Base-by-base conservation (phyloP, 352 stramenopile species). In the Phytopythium litorale region DNA sequence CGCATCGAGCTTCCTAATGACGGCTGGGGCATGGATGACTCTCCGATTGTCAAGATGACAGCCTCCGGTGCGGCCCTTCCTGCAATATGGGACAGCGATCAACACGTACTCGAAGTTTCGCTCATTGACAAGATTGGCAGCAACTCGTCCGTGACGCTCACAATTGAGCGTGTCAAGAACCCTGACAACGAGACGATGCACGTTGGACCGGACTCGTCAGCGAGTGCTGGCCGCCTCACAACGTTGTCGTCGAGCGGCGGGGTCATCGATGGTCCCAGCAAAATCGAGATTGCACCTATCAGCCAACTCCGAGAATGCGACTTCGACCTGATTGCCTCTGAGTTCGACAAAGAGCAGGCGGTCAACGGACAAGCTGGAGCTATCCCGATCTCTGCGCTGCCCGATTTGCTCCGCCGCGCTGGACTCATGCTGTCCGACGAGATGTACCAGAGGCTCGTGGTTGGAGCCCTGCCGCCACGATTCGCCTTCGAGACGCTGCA, bases 281-380 rank as follows among this genome's bases (percentile, higher is more conserved):
- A 63, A 48, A 58, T 92, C 19, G 74, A 88, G 35, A 70, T 91
- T n/a, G 68, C 84, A 1, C 62, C 69, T 4, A 92, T 89, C 59
- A 91, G 80, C 42, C 73, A 89, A 42, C 70, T 92, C 0, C 72
- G 79, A 4, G 76, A 86, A 51, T 60, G 45, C n/a, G 81, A 91
- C 38, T 90, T 86, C 58, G 59, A 70, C 6, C 25, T 75, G 12
- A 67, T 81, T 9, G 73, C 62, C 7, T 15, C 15, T 60, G 35
- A 58, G 0, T 54, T 59, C 16, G 53, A 59, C 53, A 59, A 59
- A 7, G 53, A 59, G 35, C 53, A 49, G n/a, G 12, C 21, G 19
- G 25, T 40, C 7, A n/a, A 49, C 19, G 37, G 18, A 12, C 53
- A 16, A n/a, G 3, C 53, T 25, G 50, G 45, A 15, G 32, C 13